Percentiles rank a stretch among this genome's conserved stretches.
Conservation (phyloP, 1,284 basidiomycete genomes). For the Ustilago sp. region DNA sequence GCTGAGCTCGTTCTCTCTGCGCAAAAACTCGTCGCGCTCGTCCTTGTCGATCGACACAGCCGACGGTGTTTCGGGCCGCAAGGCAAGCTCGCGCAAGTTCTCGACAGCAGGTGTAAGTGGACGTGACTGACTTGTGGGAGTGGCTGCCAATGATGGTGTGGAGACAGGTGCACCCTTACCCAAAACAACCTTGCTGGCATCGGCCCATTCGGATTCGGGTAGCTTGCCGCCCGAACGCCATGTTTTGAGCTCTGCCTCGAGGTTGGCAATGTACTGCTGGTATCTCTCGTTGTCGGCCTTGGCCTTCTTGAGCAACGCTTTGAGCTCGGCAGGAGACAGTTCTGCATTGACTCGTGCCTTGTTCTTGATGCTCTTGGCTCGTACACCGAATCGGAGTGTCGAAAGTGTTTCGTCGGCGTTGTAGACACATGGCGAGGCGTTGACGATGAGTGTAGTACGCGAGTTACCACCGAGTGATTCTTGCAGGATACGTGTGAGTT, state of each 20-base stretch:
- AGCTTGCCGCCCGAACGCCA: slow-evolving; percentile 92
- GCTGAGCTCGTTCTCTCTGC: slow-evolving; percentile 94
- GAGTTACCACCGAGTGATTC: slow-evolving; percentile 99
- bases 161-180: slow-evolving; percentile 56
- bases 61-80: slow-evolving; percentile 75
- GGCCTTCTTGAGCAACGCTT: slow-evolving; percentile 88
- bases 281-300: slow-evolving; percentile 85
- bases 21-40: slow-evolving; percentile 95
- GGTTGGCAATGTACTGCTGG: slow-evolving; percentile 85
- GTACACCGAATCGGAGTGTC: slow-evolving; percentile 91
- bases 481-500: slow-evolving; percentile 98
- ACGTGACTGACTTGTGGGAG: slow-evolving; percentile 55
- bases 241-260: slow-evolving; percentile 89
- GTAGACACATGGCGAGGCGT: slow-evolving; percentile 96
- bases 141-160: slow-evolving; percentile 58
- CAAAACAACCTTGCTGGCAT: slow-evolving; percentile 75
- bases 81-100: slow-evolving; percentile 76
- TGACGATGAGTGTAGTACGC: slow-evolving; percentile 97
- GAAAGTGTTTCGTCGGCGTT: slow-evolving; percentile 97
- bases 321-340: slow-evolving; percentile 94
- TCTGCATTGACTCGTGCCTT: slow-evolving; percentile 98
- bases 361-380: slow-evolving; percentile 99
- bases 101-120: slow-evolving; percentile 84
- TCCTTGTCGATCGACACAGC: slow-evolving; percentile 90
- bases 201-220: slow-evolving; percentile 85